These are phyloP conservation scores for Schizophyllum commune DNA, from an alignment of 1,284 basidiomycete species.

Conservation along the genomic window DNA sequence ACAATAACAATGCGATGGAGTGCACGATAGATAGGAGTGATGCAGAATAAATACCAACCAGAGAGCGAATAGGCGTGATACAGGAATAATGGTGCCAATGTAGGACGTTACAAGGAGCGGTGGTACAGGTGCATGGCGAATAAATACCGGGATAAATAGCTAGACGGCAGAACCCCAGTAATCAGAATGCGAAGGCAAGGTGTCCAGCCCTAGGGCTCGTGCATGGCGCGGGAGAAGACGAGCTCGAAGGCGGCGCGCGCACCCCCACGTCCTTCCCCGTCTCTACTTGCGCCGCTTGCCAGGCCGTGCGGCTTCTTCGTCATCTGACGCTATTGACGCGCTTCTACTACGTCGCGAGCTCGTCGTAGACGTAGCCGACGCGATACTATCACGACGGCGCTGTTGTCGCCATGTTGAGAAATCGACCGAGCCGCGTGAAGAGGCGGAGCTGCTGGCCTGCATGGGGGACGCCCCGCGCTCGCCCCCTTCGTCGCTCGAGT, in stretches of 20 bases:
- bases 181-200: too few relatives aligned
- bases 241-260: too few relatives aligned
- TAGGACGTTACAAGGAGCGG: too few relatives aligned
- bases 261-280: too few relatives aligned
- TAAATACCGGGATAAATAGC: slow-evolving; percentile 4
- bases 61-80: too few relatives aligned
- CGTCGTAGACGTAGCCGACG: slow-evolving; percentile 25
- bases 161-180: background rate
- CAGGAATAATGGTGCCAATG: too few relatives aligned
- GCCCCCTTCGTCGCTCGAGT: slow-evolving; percentile 37
- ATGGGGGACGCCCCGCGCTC: slow-evolving; percentile 21
- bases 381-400: slow-evolving; percentile 27
- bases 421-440: slow-evolving; percentile 9
- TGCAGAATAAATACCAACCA: too few relatives aligned
- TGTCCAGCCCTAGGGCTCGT: too few relatives aligned
- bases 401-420: slow-evolving; percentile 16
- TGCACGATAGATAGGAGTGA: too few relatives aligned
- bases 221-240: too few relatives aligned
- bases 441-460: background rate
- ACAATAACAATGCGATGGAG: too few relatives aligned
- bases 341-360: slow-evolving; percentile 30
- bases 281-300: slow-evolving; percentile 20
- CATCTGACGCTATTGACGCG: slow-evolving; percentile 22
- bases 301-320: slow-evolving; percentile 17
- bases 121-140: background rate